These are phyloP conservation scores for Oryza rufipogon DNA, from an alignment of 176 grass and related monocot species.

Conservation along the genomic window DNA sequence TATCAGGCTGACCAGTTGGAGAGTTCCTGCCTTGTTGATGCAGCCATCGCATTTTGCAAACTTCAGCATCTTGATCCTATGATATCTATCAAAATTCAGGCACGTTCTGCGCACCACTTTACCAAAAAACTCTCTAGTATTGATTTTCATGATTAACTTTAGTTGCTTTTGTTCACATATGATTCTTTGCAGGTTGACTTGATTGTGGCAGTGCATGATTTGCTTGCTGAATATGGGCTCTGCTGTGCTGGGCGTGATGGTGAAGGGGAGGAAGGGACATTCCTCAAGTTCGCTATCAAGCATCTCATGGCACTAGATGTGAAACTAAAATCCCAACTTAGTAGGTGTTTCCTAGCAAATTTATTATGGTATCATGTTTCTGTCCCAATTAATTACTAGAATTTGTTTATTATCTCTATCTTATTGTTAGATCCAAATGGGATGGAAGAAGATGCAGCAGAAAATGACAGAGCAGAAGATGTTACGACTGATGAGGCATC, in stretches of 20 bases:
- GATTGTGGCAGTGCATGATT: conserved; percentile 88
- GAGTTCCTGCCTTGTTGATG: conserved; percentile 79
- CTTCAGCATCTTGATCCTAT: conserved; percentile 91
- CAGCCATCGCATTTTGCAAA: conserved; percentile 94
- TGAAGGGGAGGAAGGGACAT: conserved; percentile 86
- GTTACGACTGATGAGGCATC: conserved; percentile 24
- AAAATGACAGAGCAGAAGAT: conserved; percentile 36
- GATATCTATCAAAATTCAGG: conserved; percentile 85
- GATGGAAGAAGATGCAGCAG: conserved; percentile 51
- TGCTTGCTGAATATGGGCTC: conserved; percentile 94
- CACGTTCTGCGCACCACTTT: conserved; percentile 45
- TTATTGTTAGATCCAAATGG: conserved; percentile 76
- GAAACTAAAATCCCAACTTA: conserved; percentile 86
- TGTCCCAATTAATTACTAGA: conserved; percentile 18
- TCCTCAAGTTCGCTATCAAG: conserved; percentile 96
- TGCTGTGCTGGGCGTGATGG: conserved; percentile 81
- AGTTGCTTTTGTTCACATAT: conserved; percentile 38
- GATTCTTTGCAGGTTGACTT: conserved; percentile 72
- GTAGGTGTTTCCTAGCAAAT: conserved; percentile 53
- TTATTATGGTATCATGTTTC: conserved; percentile 31
- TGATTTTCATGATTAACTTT: conserved; percentile 29
- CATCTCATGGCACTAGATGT: conserved; percentile 93
- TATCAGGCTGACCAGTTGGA: conserved; percentile 72
- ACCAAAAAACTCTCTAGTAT: conserved; percentile 24
- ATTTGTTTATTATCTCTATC: conserved; percentile 30